Percentiles rank a stretch among this genome's conserved stretches.
phyloP scores from a whole-genome alignment of 73 alveolate genomes.

The Paramecium bursaria region DNA sequence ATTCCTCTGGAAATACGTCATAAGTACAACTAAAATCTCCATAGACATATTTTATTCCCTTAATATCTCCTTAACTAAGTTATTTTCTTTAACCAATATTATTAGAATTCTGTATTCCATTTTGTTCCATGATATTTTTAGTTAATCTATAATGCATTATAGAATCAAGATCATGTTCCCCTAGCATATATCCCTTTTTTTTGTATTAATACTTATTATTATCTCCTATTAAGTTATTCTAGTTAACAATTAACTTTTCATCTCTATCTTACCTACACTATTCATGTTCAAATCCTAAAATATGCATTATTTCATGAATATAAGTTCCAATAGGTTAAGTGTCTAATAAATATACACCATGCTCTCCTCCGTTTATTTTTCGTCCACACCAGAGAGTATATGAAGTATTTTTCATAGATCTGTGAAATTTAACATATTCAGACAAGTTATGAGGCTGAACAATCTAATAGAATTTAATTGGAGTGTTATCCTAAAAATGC shows the following conservation, averaged over 20 bases:
- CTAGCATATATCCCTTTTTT: conserved; percentile 13
- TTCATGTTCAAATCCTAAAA: conserved; percentile 53
- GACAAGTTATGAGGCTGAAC: background rate
- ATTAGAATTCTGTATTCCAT: background rate
- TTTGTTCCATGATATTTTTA: background rate
- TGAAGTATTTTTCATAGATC: background rate
- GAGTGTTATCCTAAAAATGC: background rate
- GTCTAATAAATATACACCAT: background rate
- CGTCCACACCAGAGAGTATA: background rate
- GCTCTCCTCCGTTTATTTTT: background rate
- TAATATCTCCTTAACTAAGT: background rate
- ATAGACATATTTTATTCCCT: background rate
- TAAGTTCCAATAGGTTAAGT: background rate
- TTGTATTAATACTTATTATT: background rate
- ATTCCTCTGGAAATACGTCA: background rate
- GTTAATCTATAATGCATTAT: conserved; percentile 28
- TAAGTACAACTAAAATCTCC: background rate
- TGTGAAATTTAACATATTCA: conserved; percentile 9
- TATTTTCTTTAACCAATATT: conserved; percentile 11
- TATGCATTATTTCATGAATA: conserved; percentile 54
- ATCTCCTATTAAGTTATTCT: background rate
- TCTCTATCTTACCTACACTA: conserved; percentile 53
- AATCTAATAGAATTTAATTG: background rate
- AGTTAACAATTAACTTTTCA: background rate
- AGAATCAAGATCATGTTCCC: conserved; percentile 44